phyloP scores from a whole-genome alignment of 164 flowering plant genomes.

The Berberis thunbergii region DNA sequence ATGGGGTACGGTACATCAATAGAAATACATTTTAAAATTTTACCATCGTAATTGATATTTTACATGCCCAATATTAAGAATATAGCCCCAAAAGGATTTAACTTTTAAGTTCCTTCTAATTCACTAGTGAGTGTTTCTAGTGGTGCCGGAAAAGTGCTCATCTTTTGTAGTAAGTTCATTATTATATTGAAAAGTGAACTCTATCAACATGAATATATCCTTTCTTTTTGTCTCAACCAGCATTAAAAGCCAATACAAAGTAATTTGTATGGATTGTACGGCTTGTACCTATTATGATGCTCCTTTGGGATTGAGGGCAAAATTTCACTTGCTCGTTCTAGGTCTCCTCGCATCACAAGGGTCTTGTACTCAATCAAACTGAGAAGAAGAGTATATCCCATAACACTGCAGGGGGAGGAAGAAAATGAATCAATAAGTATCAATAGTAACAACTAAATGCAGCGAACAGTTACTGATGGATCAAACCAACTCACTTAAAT shows the following conservation, averaged over 20 bases:
- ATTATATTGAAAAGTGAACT: neutral
- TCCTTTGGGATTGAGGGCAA: slow-evolving; percentile 89
- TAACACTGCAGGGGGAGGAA: slow-evolving; percentile 49
- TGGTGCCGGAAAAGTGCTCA: neutral
- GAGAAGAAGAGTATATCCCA: slow-evolving; percentile 89
- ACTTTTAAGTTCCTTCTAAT: no score
- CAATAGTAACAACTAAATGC: neutral
- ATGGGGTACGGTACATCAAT: no score
- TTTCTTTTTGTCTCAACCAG: neutral
- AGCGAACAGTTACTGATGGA: neutral
- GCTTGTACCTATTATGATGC: slow-evolving; percentile 95
- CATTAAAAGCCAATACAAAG: neutral
- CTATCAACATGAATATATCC: neutral
- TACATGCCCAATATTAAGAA: no score
- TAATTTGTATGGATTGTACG: neutral
- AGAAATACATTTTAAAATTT: no score
- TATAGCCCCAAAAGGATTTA: no score
- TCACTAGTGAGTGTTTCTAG: no score
- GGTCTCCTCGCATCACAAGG: slow-evolving; percentile 96
- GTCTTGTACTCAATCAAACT: slow-evolving; percentile 97
- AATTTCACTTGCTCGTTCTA: slow-evolving; percentile 74
- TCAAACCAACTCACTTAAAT: slow-evolving; percentile 67
- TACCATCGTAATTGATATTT: no score
- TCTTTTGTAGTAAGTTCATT: neutral
- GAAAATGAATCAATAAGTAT: slow-evolving; percentile 5